Evolutionary conservation across 208 protist species (phyloP).

Genomic region (Leishmania tropica): DNA sequence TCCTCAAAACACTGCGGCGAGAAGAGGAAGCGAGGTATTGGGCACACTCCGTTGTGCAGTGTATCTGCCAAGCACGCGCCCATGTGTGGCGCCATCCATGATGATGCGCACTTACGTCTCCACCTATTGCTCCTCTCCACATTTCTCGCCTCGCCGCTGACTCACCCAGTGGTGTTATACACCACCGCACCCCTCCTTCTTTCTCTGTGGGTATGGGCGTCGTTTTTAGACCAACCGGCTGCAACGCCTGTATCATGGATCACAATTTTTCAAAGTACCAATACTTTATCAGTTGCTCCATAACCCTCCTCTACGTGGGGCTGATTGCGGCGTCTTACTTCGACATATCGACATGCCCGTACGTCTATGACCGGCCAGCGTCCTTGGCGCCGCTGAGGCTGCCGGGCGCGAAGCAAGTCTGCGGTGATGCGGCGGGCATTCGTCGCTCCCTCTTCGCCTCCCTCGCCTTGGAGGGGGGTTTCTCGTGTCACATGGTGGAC

Average conservation of each 20-base stretch:
- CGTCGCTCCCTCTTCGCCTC: conserved; percentile 31
- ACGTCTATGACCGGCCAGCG: conserved; percentile 37
- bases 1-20: background rate
- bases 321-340: conserved; percentile 59
- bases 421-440: conserved; percentile 16
- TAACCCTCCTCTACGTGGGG: conserved; percentile 53
- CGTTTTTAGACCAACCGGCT: background rate
- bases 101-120: background rate
- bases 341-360: conserved; percentile 69
- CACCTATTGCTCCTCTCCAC: background rate
- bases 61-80: background rate
- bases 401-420: conserved; percentile 8
- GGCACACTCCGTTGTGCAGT: background rate
- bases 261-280: conserved; percentile 56
- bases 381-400: conserved; percentile 17
- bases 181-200: background rate
- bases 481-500: conserved; percentile 69
- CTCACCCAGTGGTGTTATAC: background rate
- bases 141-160: background rate
- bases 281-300: conserved; percentile 63
- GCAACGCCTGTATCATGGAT: conserved; percentile 32
- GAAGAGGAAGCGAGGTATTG: background rate
- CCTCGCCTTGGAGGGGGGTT: conserved; percentile 32
- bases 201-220: background rate
- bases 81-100: background rate